Evolutionary conservation across 2,329 filamentous ascomycete species (phyloP), one percentile per base, ranked within the genome.

Genomic region (Ustulina deusta): DNA sequence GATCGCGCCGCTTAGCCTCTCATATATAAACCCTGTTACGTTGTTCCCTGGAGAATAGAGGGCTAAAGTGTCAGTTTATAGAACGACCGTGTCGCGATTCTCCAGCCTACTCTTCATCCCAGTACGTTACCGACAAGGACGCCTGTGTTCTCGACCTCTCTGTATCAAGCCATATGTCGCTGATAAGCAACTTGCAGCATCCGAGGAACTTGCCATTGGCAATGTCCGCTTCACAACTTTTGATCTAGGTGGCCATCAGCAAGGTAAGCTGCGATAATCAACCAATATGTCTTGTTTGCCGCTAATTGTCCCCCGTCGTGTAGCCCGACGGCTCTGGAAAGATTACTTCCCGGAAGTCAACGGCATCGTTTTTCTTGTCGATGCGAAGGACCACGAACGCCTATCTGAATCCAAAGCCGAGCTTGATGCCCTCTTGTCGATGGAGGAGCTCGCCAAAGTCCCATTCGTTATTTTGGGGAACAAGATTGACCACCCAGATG

Each of bases 401-500:
- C 93, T 99, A 81, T 81, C 87, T 76, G 96, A 99, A 85, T 92
- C 94, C 78, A 98, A 98, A 86, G 95, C 92, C 76, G 96, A 99
- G 85, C 92, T 99, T 71, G 96, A 99, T 79, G 94, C 93, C 61
- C 91, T 98, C 60, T 88, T 99, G 74, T 90, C 93, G 70, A 97
- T 99, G 95, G 96, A 99, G 84, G 95, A 98, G 80, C 89, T 99
- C 44, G 85, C 89, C 80, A 97, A 97, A 86, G 96, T 97, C 9
- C 96, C 96, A 62, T 98, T 98, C 81, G 89, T 98, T 69, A 90
- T 99, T 75, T 89, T 99, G 71, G 96, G 96, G 76, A 99, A 99
- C 90, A 99, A 99, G 90, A 99, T 99, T 81, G 96, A 99, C 82
- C 94, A 98, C 85, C 94, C 94, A 61, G 92, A 97, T 75, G 96